Base-by-base conservation (phyloP, 805 yeast species). In the Saccharomycopsis javanensis region DNA sequence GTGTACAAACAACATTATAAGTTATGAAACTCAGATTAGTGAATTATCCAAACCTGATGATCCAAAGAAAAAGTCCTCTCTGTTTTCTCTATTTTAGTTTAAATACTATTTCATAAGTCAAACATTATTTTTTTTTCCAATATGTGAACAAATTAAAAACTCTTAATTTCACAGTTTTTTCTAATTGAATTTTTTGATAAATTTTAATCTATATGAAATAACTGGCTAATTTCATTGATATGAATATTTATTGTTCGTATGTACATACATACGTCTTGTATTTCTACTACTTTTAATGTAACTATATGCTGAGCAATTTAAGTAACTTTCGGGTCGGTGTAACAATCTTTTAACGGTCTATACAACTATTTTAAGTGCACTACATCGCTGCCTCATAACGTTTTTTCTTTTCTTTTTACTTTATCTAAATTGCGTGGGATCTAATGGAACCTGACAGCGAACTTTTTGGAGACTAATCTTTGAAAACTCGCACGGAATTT, bases 1-100 rank as follows among this genome's bases (percentile, higher is more conserved):
- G 0, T 77, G 87, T 34, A 88, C 85, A 53, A 68, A 66, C 8
- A 79, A 69, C 48, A 78, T 85, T 42, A 64, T 71, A 23, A 67
- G 71, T 1, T 73, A 77, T 56, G 90, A 85, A 64, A 67, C 67
- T 8, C 65, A 71, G 15, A 70, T 76, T 18, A 73, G 73, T 58
- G 64, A 68, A 30, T 58, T 75, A 18, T 57, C 50, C 31, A 30
- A 54, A 25, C 15, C 52, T 3, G 52, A 51, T 31, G 51, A 46
- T 31, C 20, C 25, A 35, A 60, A 51, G 38, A 51, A 51, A 16
- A 42, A 42, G 23, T 28, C 28, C 3, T 37, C 38, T 30, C 42
- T 51, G 31, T 33, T 25, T 37, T 20, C 28, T 6, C 23, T 42
- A 13, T 42, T 42, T 42, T 42, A 42, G 11, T 5, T 31, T 31